A percentile compares a stretch with the other conserved stretches of the same genome.
Evolutionary conservation across 1,284 basidiomycete species (phyloP).

Genomic region (Microbotryum lychnidis-dioicae): DNA sequence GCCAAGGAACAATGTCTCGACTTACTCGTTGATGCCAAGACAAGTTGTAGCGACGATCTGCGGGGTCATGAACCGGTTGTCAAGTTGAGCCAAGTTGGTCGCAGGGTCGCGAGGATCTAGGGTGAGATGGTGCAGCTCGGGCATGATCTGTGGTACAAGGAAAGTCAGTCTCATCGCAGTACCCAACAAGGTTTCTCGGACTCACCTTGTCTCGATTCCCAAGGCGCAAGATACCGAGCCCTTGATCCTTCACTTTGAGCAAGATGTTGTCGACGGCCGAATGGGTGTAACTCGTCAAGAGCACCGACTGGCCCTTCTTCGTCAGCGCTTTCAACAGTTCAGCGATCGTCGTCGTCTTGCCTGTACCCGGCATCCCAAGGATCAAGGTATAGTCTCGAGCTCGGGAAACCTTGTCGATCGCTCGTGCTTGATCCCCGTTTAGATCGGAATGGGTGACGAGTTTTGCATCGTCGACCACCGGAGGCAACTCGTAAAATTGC

Average conservation of each 20-base stretch:
- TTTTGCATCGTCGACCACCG: too few species aligned
- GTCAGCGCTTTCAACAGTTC: constrained; percentile 76
- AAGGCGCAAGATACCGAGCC: constrained; percentile 60
- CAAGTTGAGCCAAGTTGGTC: constrained; percentile 63
- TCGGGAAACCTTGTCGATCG: constrained; percentile 63
- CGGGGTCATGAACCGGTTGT: constrained; percentile 69
- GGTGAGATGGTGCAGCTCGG: constrained; percentile 63
- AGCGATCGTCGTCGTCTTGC: constrained; percentile 92
- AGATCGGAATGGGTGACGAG: constrained; percentile 41
- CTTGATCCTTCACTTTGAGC: constrained; percentile 54
- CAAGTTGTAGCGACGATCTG: constrained; percentile 94
- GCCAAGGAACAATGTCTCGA: constrained; percentile 19
- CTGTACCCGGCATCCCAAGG: constrained; percentile 96
- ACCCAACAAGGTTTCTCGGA: constrained; percentile 7
- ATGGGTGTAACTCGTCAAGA: constrained; percentile 90
- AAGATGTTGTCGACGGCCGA: constrained; percentile 95
- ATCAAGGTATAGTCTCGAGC: constrained; percentile 86
- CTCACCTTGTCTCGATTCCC: constrained; percentile 85
- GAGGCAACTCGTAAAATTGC: constrained; percentile 44
- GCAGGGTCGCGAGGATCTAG: constrained; percentile 51
- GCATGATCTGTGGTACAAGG: constrained; percentile 37
- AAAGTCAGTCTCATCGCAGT: neutral
- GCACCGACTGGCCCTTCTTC: constrained; percentile 69
- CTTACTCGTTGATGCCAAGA: constrained; percentile 83
- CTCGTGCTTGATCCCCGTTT: constrained; percentile 66